Base-by-base conservation (phyloP, 108 stramenopile genomes). In the Cylindrotheca fusiformis region DNA sequence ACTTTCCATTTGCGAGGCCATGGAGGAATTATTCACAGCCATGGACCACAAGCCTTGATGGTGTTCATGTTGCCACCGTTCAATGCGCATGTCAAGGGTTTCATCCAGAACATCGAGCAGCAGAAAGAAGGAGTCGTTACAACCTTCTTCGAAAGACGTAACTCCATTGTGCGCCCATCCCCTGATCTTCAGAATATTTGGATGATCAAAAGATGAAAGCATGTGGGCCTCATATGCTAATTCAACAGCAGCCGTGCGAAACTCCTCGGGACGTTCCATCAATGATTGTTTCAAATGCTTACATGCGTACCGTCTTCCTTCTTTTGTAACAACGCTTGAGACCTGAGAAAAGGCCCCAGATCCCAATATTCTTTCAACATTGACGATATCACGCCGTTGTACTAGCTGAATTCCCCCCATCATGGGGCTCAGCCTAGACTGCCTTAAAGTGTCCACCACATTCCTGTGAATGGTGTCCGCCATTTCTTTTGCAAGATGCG, bases 171-270 rank as follows among this genome's bases (percentile, higher is more conserved):
- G 36, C 2, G 85, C 67, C 70, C 77, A 80, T 4, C 79, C 90
- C n/a, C 87, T 67, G 21, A 91, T 77, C 47, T 78, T 86, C 60
- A 91, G 58, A 46, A 91, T 91, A 57, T 91, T 84, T 4, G 86
- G 87, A 72, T 91, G 86, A 48, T 77, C 59, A 58, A 91, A 70
- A 53, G 68, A 71, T 21, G 77, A 76, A 33, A 91, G 65, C 68
- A 91, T 78, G 66, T 88, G 81, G 3, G 81, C 87, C 72, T 91
- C 90, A 12, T 82, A 52, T 1, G 82, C 90, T 22, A 91, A 59
- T 48, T 91, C 87, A 22, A 64, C 30, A 8, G 85, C 84, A 0
- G 85, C 87, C 12, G 75, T 54, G 8, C 68, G 64, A 62, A 78
- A 91, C 30, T 71, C 71, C 32, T 80, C 60, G 5, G 80, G 80